phyloP scores from a whole-genome alignment of 2,329 filamentous ascomycete genomes.

The Pyrenophora tritici-repentis region DNA sequence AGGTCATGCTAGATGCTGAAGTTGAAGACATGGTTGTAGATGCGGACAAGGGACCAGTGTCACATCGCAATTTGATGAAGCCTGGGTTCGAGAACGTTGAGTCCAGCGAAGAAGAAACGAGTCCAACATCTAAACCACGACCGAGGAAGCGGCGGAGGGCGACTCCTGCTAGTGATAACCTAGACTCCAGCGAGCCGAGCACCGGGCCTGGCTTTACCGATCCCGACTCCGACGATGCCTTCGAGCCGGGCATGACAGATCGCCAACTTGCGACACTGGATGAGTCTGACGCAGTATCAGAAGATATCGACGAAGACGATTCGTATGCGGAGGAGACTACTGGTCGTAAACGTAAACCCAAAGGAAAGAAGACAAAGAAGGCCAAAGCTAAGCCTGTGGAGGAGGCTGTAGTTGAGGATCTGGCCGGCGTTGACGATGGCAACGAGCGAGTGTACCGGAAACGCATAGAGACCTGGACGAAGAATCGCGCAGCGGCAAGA shows the following conservation, averaged over 20 bases:
- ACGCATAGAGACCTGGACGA: slow-evolving; percentile 76
- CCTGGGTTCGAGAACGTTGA: slow-evolving; percentile 52
- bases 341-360: slow-evolving; percentile 47
- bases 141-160: slow-evolving; percentile 49
- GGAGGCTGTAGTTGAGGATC: slow-evolving; percentile 54
- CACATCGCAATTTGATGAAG: slow-evolving; percentile 55
- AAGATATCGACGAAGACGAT: slow-evolving; percentile 44
- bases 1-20: slow-evolving; percentile 81
- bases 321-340: slow-evolving; percentile 48
- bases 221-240: slow-evolving; percentile 50
- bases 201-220: slow-evolving; percentile 26
- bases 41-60: slow-evolving; percentile 45
- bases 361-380: slow-evolving; percentile 34
- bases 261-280: slow-evolving; percentile 45
- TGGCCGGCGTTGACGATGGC: slow-evolving; percentile 80
- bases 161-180: slow-evolving; percentile 13
- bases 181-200: slow-evolving; percentile 23
- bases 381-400: slow-evolving; percentile 24
- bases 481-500: slow-evolving; percentile 65
- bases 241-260: slow-evolving; percentile 49
- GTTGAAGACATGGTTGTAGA: slow-evolving; percentile 65
- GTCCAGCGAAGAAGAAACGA: slow-evolving; percentile 38
- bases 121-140: slow-evolving; percentile 33
- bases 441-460: slow-evolving; percentile 80
- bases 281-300: slow-evolving; percentile 46